Conservation (phyloP, 2,329 filamentous ascomycete species). For the Nigrospora oryzae region DNA sequence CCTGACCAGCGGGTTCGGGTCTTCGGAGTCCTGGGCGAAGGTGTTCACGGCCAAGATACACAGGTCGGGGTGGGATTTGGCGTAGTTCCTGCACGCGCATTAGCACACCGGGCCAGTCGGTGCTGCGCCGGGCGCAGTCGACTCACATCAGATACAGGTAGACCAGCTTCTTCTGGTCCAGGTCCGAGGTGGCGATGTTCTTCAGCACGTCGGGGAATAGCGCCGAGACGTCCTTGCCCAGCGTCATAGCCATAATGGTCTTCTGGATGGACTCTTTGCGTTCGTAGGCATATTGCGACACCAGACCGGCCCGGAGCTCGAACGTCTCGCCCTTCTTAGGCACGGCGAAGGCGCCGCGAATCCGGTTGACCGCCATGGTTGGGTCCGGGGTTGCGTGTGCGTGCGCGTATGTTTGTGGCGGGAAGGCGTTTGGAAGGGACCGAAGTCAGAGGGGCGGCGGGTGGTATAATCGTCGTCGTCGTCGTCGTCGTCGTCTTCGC, state of each 20-base stretch:
- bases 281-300: constrained; percentile 98
- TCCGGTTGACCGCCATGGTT: constrained; percentile 89
- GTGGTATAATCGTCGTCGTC: too few species aligned
- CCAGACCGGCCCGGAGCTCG: constrained; percentile 88
- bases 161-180: constrained; percentile 99
- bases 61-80: constrained; percentile 95
- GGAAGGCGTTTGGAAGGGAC: too few species aligned
- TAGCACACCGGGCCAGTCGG: not conserved
- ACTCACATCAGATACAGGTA: constrained; percentile 93
- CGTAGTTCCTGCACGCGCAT: constrained; percentile 71
- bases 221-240: constrained; percentile 96
- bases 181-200: constrained; percentile 89
- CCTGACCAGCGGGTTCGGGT: constrained; percentile 91
- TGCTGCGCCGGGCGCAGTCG: not conserved
- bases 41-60: constrained; percentile 99
- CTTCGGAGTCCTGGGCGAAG: constrained; percentile 97
- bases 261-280: constrained; percentile 98
- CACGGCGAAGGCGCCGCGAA: constrained; percentile 85
- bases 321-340: constrained; percentile 97
- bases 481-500: too few species aligned
- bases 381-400: not conserved
- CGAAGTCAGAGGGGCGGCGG: too few species aligned
- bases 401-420: too few species aligned
- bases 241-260: constrained; percentile 99
- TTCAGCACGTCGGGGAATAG: constrained; percentile 96